phyloP scores from a whole-genome alignment of 148 eudicot genomes.

The Rhododendron ferrugineum region DNA sequence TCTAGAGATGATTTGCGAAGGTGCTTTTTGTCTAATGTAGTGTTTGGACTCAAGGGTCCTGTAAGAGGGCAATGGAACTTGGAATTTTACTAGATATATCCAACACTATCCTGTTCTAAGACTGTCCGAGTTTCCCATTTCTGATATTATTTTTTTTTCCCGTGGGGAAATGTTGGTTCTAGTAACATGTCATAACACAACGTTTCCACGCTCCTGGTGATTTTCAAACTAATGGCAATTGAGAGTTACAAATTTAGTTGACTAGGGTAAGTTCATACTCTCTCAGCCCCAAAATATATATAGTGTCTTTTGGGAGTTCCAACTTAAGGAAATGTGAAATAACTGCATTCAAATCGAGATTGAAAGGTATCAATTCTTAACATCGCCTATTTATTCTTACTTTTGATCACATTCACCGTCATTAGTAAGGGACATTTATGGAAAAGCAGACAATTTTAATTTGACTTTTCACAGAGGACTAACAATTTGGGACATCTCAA shows the following conservation, averaged over 20 bases:
- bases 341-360: not conserved
- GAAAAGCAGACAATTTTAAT: not conserved
- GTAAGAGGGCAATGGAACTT: not conserved
- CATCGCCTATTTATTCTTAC: not conserved
- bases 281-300: not conserved
- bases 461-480: not conserved
- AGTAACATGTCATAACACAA: not conserved
- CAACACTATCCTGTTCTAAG: not conserved
- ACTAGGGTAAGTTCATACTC: not conserved
- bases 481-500: not conserved
- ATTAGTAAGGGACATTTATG: not conserved
- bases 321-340: not conserved
- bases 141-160: not conserved
- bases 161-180: not conserved
- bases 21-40: not conserved
- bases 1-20: not conserved
- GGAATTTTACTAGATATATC: not conserved
- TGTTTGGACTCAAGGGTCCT: not conserved
- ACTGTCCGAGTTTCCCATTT: not conserved
- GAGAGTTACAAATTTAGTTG: not conserved
- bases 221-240: not conserved
- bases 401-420: not conserved
- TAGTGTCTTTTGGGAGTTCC: not conserved
- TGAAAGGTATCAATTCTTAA: not conserved
- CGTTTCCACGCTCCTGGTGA: not conserved